Evolutionary conservation across 495 filamentous ascomycete genomes (phyloP).

Genomic region (Podospora tetraspora): DNA sequence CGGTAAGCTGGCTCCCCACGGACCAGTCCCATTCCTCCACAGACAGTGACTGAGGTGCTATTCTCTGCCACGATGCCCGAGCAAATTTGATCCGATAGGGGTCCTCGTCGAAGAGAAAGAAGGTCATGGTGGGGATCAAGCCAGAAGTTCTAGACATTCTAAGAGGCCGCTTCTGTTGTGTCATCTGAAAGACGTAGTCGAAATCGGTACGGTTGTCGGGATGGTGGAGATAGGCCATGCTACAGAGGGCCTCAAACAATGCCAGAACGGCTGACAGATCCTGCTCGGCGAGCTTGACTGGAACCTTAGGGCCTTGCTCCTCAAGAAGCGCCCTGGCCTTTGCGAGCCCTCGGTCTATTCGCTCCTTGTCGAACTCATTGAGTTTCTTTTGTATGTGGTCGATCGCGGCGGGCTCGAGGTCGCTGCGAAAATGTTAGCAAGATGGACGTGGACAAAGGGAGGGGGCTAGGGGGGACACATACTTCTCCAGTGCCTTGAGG

Average conservation of each 20-base stretch:
- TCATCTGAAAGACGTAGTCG: slow-evolving; percentile 68
- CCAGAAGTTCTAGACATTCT: slow-evolving; percentile 53
- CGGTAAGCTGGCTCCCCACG: slow-evolving; percentile 58
- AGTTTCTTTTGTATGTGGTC: slow-evolving; percentile 36
- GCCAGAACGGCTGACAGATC: slow-evolving; percentile 40
- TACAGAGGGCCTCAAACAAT: slow-evolving; percentile 51
- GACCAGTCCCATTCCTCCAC: slow-evolving; percentile 76
- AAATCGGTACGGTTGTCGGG: slow-evolving; percentile 50
- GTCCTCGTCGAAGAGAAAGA: slow-evolving; percentile 70
- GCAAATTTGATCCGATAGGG: slow-evolving; percentile 61
- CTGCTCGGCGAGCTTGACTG: slow-evolving; percentile 26
- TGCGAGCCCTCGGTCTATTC: slow-evolving; percentile 34
- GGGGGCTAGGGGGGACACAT: neutral
- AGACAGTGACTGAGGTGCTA: slow-evolving; percentile 48
- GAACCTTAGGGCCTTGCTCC: slow-evolving; percentile 29
- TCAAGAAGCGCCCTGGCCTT: slow-evolving; percentile 36
- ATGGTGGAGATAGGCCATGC: slow-evolving; percentile 40
- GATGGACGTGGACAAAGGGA: neutral
- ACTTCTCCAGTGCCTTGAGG: slow-evolving; percentile 39
- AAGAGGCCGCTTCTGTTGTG: slow-evolving; percentile 66
- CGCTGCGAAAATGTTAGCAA: slow-evolving; percentile 35
- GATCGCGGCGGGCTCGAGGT: slow-evolving; percentile 29
- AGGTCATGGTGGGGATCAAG: slow-evolving; percentile 70
- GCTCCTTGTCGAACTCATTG: slow-evolving; percentile 40
- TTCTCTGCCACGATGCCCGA: slow-evolving; percentile 57